A percentile compares a stretch with the other conserved stretches of the same genome.
These are phyloP conservation scores for Syzygium grande DNA, from an alignment of 345 rosid species.

Conservation along the genomic window DNA sequence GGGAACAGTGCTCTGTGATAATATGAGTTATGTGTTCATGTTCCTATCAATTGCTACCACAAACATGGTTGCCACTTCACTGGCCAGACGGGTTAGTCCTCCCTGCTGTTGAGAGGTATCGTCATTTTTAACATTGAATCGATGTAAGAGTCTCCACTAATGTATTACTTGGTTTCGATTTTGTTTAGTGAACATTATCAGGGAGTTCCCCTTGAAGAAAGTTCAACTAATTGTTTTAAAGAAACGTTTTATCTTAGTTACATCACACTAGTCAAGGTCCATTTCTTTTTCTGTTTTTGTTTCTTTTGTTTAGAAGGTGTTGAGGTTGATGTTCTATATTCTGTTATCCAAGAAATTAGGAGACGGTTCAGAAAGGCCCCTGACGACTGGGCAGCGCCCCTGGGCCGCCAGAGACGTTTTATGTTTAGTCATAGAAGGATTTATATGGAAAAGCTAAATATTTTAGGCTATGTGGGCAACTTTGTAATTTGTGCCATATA, in stretches of 20 bases:
- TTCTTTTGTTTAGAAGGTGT: not conserved
- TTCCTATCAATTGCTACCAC: slow-evolving; percentile 46
- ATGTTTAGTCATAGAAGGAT: no score
- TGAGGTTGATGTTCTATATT: no score
- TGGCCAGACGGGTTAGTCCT: slow-evolving; percentile 27
- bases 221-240: not conserved
- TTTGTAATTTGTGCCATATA: no score
- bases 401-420: no score
- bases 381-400: no score
- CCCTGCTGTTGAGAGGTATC: not conserved
- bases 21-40: slow-evolving; percentile 31
- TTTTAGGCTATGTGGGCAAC: no score
- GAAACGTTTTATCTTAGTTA: not conserved
- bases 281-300: not conserved
- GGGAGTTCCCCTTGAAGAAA: not conserved
- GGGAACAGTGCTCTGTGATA: slow-evolving; percentile 39
- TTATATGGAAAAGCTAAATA: no score
- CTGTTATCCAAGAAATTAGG: no score
- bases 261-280: not conserved
- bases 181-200: not conserved
- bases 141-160: not conserved
- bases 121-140: not conserved
- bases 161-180: not conserved
- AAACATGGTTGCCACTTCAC: slow-evolving; percentile 43
- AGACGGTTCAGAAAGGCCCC: no score